Evolutionary conservation across 306 rosid species (phyloP).

Genomic region (Vigna angularis): DNA sequence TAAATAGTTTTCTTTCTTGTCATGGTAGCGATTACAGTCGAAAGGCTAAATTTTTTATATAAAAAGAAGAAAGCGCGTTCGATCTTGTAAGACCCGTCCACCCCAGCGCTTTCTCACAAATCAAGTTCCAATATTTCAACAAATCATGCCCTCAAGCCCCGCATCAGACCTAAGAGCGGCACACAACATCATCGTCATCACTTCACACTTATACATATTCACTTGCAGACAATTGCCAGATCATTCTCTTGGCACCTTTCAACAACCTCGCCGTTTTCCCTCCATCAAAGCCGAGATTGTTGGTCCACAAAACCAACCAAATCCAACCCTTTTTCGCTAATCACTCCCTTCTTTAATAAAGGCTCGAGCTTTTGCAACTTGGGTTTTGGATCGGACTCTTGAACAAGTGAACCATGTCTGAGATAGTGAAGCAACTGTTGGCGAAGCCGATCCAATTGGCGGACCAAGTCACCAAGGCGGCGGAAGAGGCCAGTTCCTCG

Average conservation of each 20-base stretch:
- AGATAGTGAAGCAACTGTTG: slow-evolving; percentile 71
- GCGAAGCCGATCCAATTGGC: slow-evolving; percentile 84
- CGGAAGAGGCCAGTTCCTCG: slow-evolving; percentile 68
- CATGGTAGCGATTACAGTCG: not conserved
- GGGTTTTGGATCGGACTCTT: slow-evolving; percentile 39
- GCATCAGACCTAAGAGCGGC: not conserved
- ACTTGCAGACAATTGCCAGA: slow-evolving; percentile 2
- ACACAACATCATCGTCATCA: not conserved
- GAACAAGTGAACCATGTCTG: slow-evolving; percentile 57
- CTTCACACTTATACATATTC: not conserved
- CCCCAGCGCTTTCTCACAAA: not conserved
- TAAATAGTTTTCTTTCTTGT: not conserved
- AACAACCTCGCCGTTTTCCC: slow-evolving; percentile 34
- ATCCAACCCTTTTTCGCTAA: not conserved
- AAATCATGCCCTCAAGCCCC: not conserved
- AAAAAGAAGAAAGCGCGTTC: slow-evolving; percentile 44
- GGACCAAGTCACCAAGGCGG: slow-evolving; percentile 76
- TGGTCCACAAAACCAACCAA: not conserved
- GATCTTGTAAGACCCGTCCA: slow-evolving; percentile 32
- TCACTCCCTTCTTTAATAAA: not conserved
- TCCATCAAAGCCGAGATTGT: slow-evolving; percentile 38
- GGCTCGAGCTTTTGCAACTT: not conserved
- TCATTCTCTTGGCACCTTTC: slow-evolving; percentile 18
- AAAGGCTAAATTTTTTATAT: not conserved
- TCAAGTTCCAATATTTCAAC: not conserved